Conservation (phyloP, 495 filamentous ascomycete genomes). For the Melanomma pulvis-pyrius region DNA sequence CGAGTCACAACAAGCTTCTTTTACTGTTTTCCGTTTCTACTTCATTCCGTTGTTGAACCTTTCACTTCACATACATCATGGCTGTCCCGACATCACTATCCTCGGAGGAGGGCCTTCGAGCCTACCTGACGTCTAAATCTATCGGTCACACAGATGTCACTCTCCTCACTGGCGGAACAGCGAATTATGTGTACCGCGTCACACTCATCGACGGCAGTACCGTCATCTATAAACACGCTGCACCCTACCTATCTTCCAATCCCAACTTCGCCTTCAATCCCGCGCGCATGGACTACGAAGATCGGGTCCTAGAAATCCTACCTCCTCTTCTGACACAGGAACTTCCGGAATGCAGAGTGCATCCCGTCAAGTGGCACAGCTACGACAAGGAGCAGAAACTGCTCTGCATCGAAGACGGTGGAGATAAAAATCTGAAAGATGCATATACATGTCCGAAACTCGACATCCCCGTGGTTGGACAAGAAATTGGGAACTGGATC, state of each 20-base stretch:
- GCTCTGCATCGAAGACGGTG: conserved; percentile 40
- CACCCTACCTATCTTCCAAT: conserved; percentile 38
- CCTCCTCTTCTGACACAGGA: conserved; percentile 13
- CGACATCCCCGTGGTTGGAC: conserved; percentile 34
- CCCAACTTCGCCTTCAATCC: conserved; percentile 36
- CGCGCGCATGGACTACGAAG: conserved; percentile 45
- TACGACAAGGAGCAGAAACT: conserved; percentile 40
- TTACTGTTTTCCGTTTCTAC: neutral
- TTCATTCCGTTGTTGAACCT: neutral
- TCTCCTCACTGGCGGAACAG: conserved; percentile 41
- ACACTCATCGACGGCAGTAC: conserved; percentile 12
- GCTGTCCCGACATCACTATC: conserved; percentile 8
- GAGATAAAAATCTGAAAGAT: conserved; percentile 39
- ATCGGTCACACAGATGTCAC: conserved; percentile 16
- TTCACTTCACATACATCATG: no score
- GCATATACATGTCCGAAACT: conserved; percentile 39
- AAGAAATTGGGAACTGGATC: conserved; percentile 39
- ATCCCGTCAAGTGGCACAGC: conserved; percentile 9
- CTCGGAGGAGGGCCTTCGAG: conserved; percentile 16
- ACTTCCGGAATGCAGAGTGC: conserved; percentile 8
- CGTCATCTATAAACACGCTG: conserved; percentile 46
- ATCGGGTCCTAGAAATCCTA: conserved; percentile 30
- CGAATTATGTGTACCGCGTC: conserved; percentile 45
- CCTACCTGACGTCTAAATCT: conserved; percentile 22
- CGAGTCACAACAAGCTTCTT: neutral